Conservation (phyloP, 192 early-diverging fungal species). For the Backusella sp. region DNA sequence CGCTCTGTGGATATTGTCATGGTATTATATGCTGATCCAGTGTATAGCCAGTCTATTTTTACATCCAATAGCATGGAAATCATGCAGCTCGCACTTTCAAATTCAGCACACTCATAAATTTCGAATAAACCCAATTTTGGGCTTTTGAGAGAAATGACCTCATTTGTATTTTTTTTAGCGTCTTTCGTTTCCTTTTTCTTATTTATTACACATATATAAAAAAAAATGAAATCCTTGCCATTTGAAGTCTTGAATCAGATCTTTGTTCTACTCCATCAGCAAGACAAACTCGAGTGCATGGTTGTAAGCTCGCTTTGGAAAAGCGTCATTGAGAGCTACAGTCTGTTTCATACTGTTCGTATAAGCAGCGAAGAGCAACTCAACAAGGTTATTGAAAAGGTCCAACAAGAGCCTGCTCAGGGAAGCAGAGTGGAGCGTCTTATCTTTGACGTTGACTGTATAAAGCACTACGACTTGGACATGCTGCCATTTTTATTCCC, state of each 20-base stretch:
- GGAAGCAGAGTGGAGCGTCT: neutral
- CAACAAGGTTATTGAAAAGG: neutral
- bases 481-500: neutral
- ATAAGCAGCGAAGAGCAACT: neutral
- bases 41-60: neutral
- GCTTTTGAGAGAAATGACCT: no score
- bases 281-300: neutral
- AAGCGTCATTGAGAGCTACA: neutral
- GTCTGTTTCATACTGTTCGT: neutral
- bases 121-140: neutral
- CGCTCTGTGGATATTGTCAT: neutral
- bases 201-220: neutral
- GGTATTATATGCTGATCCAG: neutral
- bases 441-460: neutral
- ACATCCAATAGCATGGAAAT: no score
- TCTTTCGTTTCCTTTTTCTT: neutral
- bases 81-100: neutral
- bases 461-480: neutral
- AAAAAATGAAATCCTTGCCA: neutral
- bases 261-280: neutral
- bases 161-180: neutral
- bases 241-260: neutral
- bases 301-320: neutral
- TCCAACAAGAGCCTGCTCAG: neutral
- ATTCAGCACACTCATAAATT: neutral